Evolutionary conservation across 257 asterid species (phyloP), one percentile per base, ranked within the genome.

Genomic region (Penstemon newberryi): DNA sequence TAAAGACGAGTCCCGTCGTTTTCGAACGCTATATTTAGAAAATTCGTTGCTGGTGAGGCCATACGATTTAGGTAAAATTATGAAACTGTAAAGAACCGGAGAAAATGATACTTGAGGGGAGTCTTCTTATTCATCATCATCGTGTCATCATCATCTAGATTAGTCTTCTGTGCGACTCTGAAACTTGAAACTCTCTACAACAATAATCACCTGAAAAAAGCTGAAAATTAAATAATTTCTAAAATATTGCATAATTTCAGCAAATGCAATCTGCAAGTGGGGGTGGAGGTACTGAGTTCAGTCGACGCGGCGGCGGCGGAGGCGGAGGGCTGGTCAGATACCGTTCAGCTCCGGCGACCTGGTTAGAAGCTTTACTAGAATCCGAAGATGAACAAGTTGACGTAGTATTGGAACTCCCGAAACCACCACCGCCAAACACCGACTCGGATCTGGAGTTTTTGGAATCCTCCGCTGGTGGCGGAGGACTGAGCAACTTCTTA

Each of bases 361-460:
- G 98, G 98, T 66, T 92, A 65, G 98, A 92, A 77, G 96, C 96
- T 1, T 76, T 92, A n/a, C 86, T 92, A 25, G 96, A 92, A 64
- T 78, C 89, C 7, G 96, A 89, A 37, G 87, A 87, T 18, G 98
- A 83, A 12, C 77, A 57, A 9, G 42, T 66, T 69, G 93, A 87
- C n/a, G 77, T 71, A 49, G 81, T 84, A 15, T 61, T 79, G 71
- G 93, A 84, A 65, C 76, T 83, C 13, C 86, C 88, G 9, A 77
- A 74, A 46, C 83, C 81, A 65, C 68, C 79, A 71, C 54, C 54
- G 56, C 37, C 40, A 55, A 45, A 52, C n/a, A 45, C 53, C 37
- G 70, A 65, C 65, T 59, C 83, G 40, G 96, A 91, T 83, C 86
- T 85, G 79, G 86, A 87, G 67, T 51, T 89, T 61, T 80, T 92